Evolutionary conservation across 139 green algal genomes (phyloP).

Genomic region (Bryopsis sp.): DNA sequence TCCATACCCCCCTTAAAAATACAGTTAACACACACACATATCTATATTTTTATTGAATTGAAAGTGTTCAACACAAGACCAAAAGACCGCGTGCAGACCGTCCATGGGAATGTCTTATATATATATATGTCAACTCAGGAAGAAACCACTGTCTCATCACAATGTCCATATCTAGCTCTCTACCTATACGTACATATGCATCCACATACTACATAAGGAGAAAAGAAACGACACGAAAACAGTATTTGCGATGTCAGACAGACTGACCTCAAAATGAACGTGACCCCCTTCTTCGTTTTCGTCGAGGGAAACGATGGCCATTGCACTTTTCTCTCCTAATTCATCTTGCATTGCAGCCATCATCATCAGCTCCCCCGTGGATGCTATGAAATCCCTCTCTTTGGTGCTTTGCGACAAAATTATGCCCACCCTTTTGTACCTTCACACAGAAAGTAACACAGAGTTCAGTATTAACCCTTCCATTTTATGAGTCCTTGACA

Average conservation of each 20-base stretch:
- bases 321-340: slow-evolving; percentile 64
- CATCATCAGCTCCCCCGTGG: slow-evolving; percentile 60
- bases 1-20: too few species aligned
- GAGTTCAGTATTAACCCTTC: too few species aligned
- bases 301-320: slow-evolving; percentile 73
- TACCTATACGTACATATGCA: not conserved
- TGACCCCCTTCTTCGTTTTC: slow-evolving; percentile 31
- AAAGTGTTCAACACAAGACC: too few species aligned
- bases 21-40: too few species aligned
- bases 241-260: not conserved
- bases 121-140: not conserved
- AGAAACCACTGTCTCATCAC: too few species aligned
- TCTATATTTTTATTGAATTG: too few species aligned
- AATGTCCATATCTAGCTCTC: too few species aligned
- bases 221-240: not conserved
- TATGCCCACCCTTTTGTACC: slow-evolving; percentile 61
- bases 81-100: too few species aligned
- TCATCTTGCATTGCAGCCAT: slow-evolving; percentile 44
- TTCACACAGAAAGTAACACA: not conserved
- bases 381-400: slow-evolving; percentile 80
- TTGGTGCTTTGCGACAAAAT: slow-evolving; percentile 79
- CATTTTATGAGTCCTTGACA: too few species aligned
- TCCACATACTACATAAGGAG: not conserved
- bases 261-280: slow-evolving; percentile 49
- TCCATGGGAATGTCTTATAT: too few species aligned